phyloP scores from a whole-genome alignment of 2,329 filamentous ascomycete species.

The Aspergillus japonicus region DNA sequence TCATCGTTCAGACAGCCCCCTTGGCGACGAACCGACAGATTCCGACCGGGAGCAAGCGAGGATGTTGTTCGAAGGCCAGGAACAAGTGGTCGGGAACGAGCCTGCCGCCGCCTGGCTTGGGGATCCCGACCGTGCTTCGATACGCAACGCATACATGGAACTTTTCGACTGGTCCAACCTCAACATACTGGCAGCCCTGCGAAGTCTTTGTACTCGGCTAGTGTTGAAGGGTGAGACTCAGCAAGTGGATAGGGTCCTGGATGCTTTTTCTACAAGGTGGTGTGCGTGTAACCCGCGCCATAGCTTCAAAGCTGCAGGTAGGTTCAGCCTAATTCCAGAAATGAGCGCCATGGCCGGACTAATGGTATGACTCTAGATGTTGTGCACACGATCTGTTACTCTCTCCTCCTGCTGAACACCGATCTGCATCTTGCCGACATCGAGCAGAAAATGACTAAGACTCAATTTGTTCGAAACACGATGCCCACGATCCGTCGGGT shows the following conservation, averaged over 20 bases:
- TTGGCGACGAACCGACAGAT: constrained; percentile 46
- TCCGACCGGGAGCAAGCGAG: constrained; percentile 76
- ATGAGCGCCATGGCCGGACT: constrained; percentile 4
- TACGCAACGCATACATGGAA: constrained; percentile 82
- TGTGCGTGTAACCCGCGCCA: constrained; percentile 89
- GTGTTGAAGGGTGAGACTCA: constrained; percentile 90
- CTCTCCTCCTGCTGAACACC: constrained; percentile 90
- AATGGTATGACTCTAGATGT: constrained; percentile 61
- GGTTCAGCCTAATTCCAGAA: constrained; percentile 31
- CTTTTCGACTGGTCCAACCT: constrained; percentile 81
- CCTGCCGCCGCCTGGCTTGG: constrained; percentile 88
- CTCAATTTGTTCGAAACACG: constrained; percentile 94
- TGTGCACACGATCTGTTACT: constrained; percentile 96
- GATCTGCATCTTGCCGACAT: constrained; percentile 95
- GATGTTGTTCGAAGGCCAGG: constrained; percentile 76
- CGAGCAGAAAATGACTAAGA: constrained; percentile 91
- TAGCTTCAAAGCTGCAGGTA: constrained; percentile 85
- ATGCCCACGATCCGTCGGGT: constrained; percentile 83
- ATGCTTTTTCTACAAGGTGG: constrained; percentile 86
- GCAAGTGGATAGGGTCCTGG: constrained; percentile 91
- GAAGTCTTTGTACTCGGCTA: constrained; percentile 76
- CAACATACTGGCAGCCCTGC: constrained; percentile 75
- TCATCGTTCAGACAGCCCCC: constrained; percentile 19
- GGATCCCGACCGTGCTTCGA: constrained; percentile 52
- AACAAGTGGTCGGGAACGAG: constrained; percentile 74